Evolutionary conservation across 352 stramenopile species (phyloP), one percentile per base, ranked within the genome.

Genomic region (Phytophthora nicotianae): DNA sequence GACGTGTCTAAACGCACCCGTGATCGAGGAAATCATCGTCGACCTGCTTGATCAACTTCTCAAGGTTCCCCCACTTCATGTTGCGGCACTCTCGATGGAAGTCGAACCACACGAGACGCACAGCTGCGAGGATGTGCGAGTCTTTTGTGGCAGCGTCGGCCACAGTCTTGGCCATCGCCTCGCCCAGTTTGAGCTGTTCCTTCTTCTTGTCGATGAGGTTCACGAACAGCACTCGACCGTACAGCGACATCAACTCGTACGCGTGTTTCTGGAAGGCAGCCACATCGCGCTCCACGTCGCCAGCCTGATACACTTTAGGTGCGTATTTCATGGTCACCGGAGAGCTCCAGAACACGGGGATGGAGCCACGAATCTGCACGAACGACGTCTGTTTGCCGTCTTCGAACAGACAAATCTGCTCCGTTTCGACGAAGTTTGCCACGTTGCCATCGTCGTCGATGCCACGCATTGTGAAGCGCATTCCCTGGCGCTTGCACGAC

Each of bases 21-120:
- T 88, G 86, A 43, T 84, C 77, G 24, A 83, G 59, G 47, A 98
- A 87, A 27, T 91, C 79, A 32, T 93, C 84, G 55, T 93, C 82
- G 20, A 98, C 75, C 62, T 93, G 59, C 29, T 90, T 79, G 51
- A 98, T 80, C 29, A 99, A 71, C 59, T 97, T 95, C 49, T 77
- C 71, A 9, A 99, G 75, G 50, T 97, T 97, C 29, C 86, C 75
- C 83, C 92, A 99, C 72, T 95, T 79, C 77, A 97, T 98, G 48
- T 94, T 85, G 60, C 90, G 93, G 62, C 96, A 98, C 72, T 99
- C 95, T 24, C 90, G 84, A 74, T 99, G 97, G 71, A 99, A 99
- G 61, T 99, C 97, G 70, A 98, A 99, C 96, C 96, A 99, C 32
- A 98, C 80, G 49, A 79, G 72, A 23, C 79, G 77, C 23, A 89